These are phyloP conservation scores for Dillenia turbinata DNA, from an alignment of 164 flowering plant species.

Conservation along the genomic window DNA sequence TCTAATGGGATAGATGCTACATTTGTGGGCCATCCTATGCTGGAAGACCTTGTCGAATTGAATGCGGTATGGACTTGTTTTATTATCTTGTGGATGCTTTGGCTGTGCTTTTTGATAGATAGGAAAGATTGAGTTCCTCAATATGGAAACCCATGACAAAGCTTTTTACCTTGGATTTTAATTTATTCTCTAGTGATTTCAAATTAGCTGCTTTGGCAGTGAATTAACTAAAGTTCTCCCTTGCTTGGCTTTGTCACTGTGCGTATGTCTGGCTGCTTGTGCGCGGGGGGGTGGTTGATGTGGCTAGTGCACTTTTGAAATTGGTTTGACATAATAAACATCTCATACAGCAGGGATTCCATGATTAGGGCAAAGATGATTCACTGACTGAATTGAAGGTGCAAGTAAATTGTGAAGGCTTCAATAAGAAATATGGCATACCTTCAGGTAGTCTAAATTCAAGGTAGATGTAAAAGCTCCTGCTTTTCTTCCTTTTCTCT, in stretches of 20 bases:
- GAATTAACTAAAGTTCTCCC: too few species aligned
- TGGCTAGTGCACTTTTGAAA: too few species aligned
- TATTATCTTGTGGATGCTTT: not conserved
- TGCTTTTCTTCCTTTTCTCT: not conserved
- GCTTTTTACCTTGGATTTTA: too few species aligned
- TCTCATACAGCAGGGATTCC: not conserved
- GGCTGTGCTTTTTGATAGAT: too few species aligned
- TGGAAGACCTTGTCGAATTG: slow-evolving; percentile 65
- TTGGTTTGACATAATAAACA: too few species aligned
- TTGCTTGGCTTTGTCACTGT: too few species aligned
- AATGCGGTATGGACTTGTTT: slow-evolving; percentile 32
- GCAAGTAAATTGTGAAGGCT: slow-evolving; percentile 46
- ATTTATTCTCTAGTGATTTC: too few species aligned
- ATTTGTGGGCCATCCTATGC: slow-evolving; percentile 90
- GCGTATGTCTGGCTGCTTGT: too few species aligned
- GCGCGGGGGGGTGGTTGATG: too few species aligned
- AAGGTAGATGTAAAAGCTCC: not conserved
- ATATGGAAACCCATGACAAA: too few species aligned
- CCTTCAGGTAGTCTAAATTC: slow-evolving; percentile 47
- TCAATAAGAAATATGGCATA: slow-evolving; percentile 40
- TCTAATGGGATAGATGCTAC: slow-evolving; percentile 72
- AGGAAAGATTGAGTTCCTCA: not conserved
- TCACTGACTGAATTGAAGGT: slow-evolving; percentile 33
- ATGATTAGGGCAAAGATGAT: slow-evolving; percentile 29
- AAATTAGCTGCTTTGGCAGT: too few species aligned